These are phyloP conservation scores for Populus hybrid DNA, from an alignment of 441 rosid genomes.

Conservation along the genomic window DNA sequence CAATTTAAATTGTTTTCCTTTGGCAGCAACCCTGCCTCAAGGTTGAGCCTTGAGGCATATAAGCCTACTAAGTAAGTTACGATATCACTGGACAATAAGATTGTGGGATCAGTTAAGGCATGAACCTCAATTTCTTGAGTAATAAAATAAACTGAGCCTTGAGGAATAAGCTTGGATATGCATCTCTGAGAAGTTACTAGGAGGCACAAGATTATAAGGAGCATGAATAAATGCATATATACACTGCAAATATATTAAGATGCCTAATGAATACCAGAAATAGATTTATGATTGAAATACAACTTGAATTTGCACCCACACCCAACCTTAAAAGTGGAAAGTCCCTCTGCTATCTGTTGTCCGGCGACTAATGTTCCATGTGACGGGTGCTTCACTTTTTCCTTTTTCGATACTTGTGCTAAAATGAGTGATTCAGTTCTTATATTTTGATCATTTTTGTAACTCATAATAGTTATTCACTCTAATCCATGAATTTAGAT, in stretches of 20 bases:
- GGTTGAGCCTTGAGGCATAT: background rate
- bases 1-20: background rate
- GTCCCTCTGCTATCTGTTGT: background rate
- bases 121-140: background rate
- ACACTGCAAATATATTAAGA: background rate
- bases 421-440: constrained; percentile 7
- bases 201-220: background rate
- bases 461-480: constrained; percentile 13
- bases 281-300: background rate
- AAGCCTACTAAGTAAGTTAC: background rate
- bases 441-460: constrained; percentile 12
- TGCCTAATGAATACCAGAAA: background rate
- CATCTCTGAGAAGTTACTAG: background rate
- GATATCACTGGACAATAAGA: background rate
- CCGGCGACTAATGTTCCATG: background rate
- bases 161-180: background rate
- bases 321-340: background rate
- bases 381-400: background rate
- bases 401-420: background rate
- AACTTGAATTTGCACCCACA: background rate
- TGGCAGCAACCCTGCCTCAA: background rate
- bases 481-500: constrained; percentile 42
- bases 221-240: background rate
- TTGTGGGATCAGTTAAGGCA: background rate
- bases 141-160: background rate